Evolutionary conservation across 495 filamentous ascomycete species (phyloP).

Genomic region (Recurvomyces mirabilis): DNA sequence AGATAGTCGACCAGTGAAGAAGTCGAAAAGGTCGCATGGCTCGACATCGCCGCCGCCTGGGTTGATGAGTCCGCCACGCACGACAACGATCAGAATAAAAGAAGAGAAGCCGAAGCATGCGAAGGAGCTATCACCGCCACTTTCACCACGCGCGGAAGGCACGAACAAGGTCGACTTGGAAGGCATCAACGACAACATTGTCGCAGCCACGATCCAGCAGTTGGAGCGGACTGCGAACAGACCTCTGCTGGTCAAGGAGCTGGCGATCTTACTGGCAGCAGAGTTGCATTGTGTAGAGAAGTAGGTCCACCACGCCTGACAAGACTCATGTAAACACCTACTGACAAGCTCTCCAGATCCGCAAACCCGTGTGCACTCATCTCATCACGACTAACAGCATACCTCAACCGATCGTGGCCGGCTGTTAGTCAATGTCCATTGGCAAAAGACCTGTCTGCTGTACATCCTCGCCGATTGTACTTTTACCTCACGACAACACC

Average conservation of each 20-base stretch:
- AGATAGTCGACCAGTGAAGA: slow-evolving; percentile 62
- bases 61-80: slow-evolving; percentile 37
- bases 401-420: slow-evolving; percentile 81
- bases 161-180: slow-evolving; percentile 63
- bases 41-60: slow-evolving; percentile 27
- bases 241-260: slow-evolving; percentile 88
- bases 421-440: slow-evolving; percentile 73
- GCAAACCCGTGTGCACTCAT: slow-evolving; percentile 92
- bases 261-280: slow-evolving; percentile 66
- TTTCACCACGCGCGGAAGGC: slow-evolving; percentile 54
- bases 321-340: background rate
- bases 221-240: slow-evolving; percentile 86
- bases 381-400: slow-evolving; percentile 78
- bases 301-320: slow-evolving; percentile 43
- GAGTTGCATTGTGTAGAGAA: slow-evolving; percentile 78
- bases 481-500: slow-evolving; percentile 82
- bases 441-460: slow-evolving; percentile 80
- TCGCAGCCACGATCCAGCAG: slow-evolving; percentile 81
- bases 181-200: slow-evolving; percentile 89
- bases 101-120: slow-evolving; percentile 39
- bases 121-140: slow-evolving; percentile 72
- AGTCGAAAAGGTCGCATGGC: slow-evolving; percentile 71
- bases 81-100: slow-evolving; percentile 27
- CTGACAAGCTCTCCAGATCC: slow-evolving; percentile 47
- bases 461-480: slow-evolving; percentile 90